A percentile compares a stretch with the other conserved stretches of the same genome.
Evolutionary conservation across 106 monocot species (phyloP).

Genomic region (Chionographis japonica): DNA sequence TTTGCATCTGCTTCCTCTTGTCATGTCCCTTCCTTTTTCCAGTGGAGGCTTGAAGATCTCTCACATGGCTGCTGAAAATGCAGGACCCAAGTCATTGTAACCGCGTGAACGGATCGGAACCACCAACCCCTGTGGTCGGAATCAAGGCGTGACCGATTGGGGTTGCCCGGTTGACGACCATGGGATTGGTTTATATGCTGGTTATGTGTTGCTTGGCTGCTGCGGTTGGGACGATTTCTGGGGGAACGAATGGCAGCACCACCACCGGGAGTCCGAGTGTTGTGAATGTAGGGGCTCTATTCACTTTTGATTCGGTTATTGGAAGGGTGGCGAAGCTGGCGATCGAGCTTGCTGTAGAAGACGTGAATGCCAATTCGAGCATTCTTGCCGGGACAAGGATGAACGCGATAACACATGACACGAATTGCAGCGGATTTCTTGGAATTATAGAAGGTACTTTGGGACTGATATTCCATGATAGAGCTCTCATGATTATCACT

Average conservation of each 20-base stretch:
- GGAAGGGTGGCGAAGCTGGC: conserved; percentile 28
- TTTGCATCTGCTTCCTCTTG: too few relatives aligned
- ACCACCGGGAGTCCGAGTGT: neutral
- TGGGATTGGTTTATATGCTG: neutral
- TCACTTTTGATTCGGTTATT: conserved; percentile 27
- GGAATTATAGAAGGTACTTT: conserved; percentile 35
- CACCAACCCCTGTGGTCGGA: too few relatives aligned
- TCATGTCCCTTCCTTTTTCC: too few relatives aligned
- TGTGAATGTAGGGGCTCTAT: conserved; percentile 23
- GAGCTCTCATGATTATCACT: too few relatives aligned
- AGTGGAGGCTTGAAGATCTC: too few relatives aligned
- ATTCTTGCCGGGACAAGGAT: conserved; percentile 28
- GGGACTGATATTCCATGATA: neutral
- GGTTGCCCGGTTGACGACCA: neutral
- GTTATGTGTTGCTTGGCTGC: conserved; percentile 4
- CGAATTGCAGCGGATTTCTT: conserved; percentile 40
- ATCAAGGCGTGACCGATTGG: too few relatives aligned
- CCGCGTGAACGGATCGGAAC: too few relatives aligned
- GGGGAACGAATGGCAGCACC: neutral
- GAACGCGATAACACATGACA: conserved; percentile 23
- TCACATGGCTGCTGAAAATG: too few relatives aligned
- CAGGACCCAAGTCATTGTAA: too few relatives aligned
- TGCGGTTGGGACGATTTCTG: neutral
- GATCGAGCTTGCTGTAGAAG: conserved; percentile 25
- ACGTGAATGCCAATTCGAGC: conserved; percentile 24